Evolutionary conservation across 768 basidiomycete species (phyloP), one percentile per base, ranked within the genome.

Genomic region (Dictyophora rubrovolvata): DNA sequence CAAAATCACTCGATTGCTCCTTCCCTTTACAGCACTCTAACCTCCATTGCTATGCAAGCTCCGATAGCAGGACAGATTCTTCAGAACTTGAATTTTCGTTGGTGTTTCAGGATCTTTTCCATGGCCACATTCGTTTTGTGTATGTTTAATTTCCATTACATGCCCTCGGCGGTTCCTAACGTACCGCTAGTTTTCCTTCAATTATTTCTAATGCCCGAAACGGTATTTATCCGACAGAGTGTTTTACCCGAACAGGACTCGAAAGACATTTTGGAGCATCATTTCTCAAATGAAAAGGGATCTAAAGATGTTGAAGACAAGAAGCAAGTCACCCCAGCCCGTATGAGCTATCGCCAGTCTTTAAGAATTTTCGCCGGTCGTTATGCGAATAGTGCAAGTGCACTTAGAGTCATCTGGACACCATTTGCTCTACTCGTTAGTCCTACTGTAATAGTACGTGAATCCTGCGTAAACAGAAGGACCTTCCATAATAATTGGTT

Each of bases 11-110:
- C 23, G n/a, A 16, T 21, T 53, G 6, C 11, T 36, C 14, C 8
- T 34, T 48, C 34, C 23, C 11, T 18, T 11, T 23, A n/a, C 5
- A 33, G 9, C 35, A 2, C 14, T 18, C 21, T 21, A 36, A 16
- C 8, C 12, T n/a, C 48, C 21, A 46, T 28, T 28, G 7, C 28
- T 34, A 34, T 22, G 23, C 1, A 11, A 61, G 55, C 50, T 20
- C 62, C 62, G n/a, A 62, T 63, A 18, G 55, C 62, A 7, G 62
- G 56, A 16, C 61, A 62, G 48, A 53, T 63, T 12, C 56, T 63
- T 28, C 55, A 57, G 18, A n/a, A 61, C 36, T 50, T 63, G 10
- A 60, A 62, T 22, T 64, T 59, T 59, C 48, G 62, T 53, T 64
- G 62, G 58, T 56, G 60, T n/a, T 63, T 63, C 53, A 48, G 60